Conservation (phyloP, 768 basidiomycete genomes). For the Inosperma sp. region DNA sequence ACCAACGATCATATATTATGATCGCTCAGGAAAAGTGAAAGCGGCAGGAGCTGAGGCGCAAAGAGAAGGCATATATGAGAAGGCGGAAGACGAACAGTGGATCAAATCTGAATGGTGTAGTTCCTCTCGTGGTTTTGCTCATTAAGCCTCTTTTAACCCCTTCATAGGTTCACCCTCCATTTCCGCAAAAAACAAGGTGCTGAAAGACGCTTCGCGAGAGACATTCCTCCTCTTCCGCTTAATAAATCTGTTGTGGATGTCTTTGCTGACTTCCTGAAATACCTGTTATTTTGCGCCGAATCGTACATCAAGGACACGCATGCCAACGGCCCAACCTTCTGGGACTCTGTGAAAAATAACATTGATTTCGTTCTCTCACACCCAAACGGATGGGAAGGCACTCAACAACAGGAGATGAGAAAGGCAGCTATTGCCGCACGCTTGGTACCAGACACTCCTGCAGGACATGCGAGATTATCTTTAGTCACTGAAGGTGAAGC, state of each 20-base stretch:
- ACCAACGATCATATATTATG: constrained; percentile 38
- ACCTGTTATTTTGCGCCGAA: constrained; percentile 35
- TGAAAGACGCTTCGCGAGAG: constrained; percentile 7
- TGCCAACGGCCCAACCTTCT: constrained; percentile 33
- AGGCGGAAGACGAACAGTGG: constrained; percentile 42
- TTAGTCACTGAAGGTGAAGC: constrained; percentile 65
- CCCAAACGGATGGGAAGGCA: constrained; percentile 61
- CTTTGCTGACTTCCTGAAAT: constrained; percentile 41
- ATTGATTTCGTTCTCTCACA: constrained; percentile 39
- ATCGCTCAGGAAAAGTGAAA: constrained; percentile 31
- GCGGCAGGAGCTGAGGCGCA: constrained; percentile 48
- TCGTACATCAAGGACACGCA: constrained; percentile 39
- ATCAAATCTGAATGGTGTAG: constrained; percentile 45
- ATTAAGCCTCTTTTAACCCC: constrained; percentile 10
- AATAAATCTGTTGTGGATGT: constrained; percentile 33
- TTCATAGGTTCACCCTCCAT: constrained; percentile 34
- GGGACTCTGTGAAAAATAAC: constrained; percentile 31
- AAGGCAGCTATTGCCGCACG: constrained; percentile 46
- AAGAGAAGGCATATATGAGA: constrained; percentile 35
- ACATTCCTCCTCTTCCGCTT: constrained; percentile 39
- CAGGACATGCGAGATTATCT: constrained; percentile 41
- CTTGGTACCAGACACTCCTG: constrained; percentile 38
- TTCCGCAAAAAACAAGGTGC: constrained; percentile 24
- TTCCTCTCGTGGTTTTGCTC: constrained; percentile 2
- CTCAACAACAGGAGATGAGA: constrained; percentile 51